Conservation (phyloP, 1,284 basidiomycete genomes). For the Salmacisia buchloeana region DNA sequence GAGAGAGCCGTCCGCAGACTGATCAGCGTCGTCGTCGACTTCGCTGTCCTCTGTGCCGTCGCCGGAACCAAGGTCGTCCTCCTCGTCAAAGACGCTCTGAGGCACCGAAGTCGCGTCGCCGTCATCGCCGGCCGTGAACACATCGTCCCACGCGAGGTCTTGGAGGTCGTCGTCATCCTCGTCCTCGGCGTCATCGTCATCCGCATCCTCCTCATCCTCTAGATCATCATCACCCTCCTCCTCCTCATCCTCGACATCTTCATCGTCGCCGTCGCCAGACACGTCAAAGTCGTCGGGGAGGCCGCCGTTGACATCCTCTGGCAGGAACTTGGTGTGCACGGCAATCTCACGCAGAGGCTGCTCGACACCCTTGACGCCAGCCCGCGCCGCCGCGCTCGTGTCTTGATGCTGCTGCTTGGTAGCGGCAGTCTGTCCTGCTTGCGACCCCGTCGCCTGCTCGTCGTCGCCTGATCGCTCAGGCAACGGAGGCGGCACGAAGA, state of each 20-base stretch:
- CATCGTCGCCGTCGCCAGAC: constrained; percentile 33
- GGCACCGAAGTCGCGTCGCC: constrained; percentile 11
- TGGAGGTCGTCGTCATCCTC: constrained; percentile 48
- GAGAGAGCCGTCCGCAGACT: constrained; percentile 17
- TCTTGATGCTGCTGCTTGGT: constrained; percentile 31
- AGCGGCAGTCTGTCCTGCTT: constrained; percentile 15
- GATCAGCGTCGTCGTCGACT: constrained; percentile 20
- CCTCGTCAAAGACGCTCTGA: constrained; percentile 14
- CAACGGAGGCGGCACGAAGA: constrained; percentile 66
- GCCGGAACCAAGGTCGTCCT: constrained; percentile 47
- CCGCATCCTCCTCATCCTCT: constrained; percentile 23
- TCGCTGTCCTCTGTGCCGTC: constrained; percentile 23
- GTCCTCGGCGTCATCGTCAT: constrained; percentile 42
- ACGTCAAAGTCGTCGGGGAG: constrained; percentile 40
- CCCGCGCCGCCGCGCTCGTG: constrained; percentile 49
- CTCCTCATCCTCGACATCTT: constrained; percentile 36
- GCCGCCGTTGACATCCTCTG: constrained; percentile 47
- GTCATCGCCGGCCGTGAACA: constrained; percentile 57
- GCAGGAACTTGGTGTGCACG: constrained; percentile 57
- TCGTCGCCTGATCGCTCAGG: constrained; percentile 58
- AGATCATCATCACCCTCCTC: constrained; percentile 29
- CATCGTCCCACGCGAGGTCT: constrained; percentile 76
- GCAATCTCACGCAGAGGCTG: constrained; percentile 59
- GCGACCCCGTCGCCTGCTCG: constrained; percentile 15
- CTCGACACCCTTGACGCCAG: constrained; percentile 56